These are phyloP conservation scores for Aphanomyces euteiches DNA, from an alignment of 352 stramenopile genomes.

Conservation along the genomic window DNA sequence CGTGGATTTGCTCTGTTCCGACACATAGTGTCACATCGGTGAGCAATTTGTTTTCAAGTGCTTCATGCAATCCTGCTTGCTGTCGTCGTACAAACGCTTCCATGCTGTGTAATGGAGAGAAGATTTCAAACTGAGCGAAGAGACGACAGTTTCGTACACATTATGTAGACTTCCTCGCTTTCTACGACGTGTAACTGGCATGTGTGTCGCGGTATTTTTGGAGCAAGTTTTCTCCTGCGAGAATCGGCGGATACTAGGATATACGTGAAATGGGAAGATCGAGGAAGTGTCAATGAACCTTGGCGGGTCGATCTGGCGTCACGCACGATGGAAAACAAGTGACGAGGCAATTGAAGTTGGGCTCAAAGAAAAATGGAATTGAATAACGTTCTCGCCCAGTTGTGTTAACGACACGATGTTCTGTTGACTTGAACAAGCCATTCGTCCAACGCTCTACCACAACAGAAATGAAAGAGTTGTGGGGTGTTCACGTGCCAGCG, in stretches of 20 bases:
- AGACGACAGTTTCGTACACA: not conserved
- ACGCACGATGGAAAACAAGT: slow-evolving; percentile 61
- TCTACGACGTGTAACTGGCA: slow-evolving; percentile 21
- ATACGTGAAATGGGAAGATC: not conserved
- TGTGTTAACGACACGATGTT: slow-evolving; percentile 61
- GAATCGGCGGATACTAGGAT: slow-evolving; percentile 50
- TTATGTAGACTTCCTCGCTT: slow-evolving; percentile 1
- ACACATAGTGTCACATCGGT: slow-evolving; percentile 66
- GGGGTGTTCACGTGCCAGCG: not conserved
- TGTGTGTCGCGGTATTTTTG: slow-evolving; percentile 72
- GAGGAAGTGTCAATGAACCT: slow-evolving; percentile 21
- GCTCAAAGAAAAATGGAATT: slow-evolving; percentile 75
- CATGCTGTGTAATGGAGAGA: too few relatives aligned
- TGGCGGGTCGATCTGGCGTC: slow-evolving; percentile 43
- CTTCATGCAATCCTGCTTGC: slow-evolving; percentile 36
- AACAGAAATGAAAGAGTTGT: not conserved
- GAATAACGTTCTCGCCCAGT: slow-evolving; percentile 64
- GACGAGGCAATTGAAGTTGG: slow-evolving; percentile 64
- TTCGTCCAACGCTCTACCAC: slow-evolving; percentile 33
- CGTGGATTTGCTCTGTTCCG: slow-evolving; percentile 40
- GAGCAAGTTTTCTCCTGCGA: slow-evolving; percentile 68
- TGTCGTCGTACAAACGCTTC: not conserved
- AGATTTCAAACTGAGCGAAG: not conserved
- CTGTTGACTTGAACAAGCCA: slow-evolving; percentile 25
- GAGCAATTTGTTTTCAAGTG: slow-evolving; percentile 47